Conservation (phyloP, 169 alveolate genomes). For the Plasmodium vinckei region DNA sequence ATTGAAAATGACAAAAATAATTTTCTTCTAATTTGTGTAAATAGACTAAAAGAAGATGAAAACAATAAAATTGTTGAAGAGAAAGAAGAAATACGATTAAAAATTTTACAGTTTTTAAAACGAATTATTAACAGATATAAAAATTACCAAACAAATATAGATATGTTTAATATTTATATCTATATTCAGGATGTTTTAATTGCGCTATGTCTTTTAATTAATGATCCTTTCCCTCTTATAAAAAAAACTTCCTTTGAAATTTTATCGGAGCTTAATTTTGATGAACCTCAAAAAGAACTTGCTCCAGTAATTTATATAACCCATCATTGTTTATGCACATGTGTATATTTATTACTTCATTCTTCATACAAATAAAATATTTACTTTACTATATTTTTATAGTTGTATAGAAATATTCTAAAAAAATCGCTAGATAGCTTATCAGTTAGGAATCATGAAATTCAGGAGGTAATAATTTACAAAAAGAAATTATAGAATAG, state of each 20-base stretch:
- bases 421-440: conserved; percentile 27
- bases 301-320: conserved; percentile 17
- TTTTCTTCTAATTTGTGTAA: conserved; percentile 41
- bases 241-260: conserved; percentile 46
- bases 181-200: conserved; percentile 39
- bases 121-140: conserved; percentile 36
- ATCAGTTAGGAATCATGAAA: conserved; percentile 27
- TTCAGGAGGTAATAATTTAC: conserved; percentile 31
- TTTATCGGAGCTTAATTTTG: conserved; percentile 30
- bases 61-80: conserved; percentile 52
- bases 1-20: conserved; percentile 10
- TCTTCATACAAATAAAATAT: background rate
- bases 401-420: conserved; percentile 26
- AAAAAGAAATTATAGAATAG: background rate
- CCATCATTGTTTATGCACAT: background rate
- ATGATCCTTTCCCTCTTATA: conserved; percentile 58
- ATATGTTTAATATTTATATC: conserved; percentile 13
- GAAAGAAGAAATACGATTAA: conserved; percentile 68
- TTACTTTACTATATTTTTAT: background rate
- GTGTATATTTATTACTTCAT: background rate
- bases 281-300: conserved; percentile 12
- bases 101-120: conserved; percentile 47
- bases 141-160: background rate
- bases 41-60: conserved; percentile 56
- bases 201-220: conserved; percentile 36